Base-by-base conservation (phyloP, 257 asterid genomes). In the Gentiana dahurica region DNA sequence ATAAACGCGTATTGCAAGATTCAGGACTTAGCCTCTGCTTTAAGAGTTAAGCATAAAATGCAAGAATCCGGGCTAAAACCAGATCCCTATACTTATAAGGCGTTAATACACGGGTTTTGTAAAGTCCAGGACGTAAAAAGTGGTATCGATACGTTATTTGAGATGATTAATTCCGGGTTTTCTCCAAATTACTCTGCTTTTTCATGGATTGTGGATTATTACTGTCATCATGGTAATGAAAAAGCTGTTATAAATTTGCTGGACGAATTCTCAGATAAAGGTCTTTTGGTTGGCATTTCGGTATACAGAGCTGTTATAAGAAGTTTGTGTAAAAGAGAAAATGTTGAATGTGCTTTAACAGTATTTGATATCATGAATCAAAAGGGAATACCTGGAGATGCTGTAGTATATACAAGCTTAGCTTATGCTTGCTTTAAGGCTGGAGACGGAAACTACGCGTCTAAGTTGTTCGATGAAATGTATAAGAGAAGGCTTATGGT, bases 1-100 rank as follows among this genome's bases (percentile, higher is more conserved):
- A 85, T 91, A 43, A 91, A 87, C 72, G 89, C 89, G 44, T 87
- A 90, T 65, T 74, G 86, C 85, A 87, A 90, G 79, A 81, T 84
- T 4, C 87, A 94, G 46, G 98, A 91, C 62, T 81, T 79, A 89
- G 47, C 59, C 52, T 87, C 96, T 34, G 86, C 94, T 51, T 58
- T 81, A 71, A 85, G 68, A 67, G 84, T 87, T 59, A 73, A 75
- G 60, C 68, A 65, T 37, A 87, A 72, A 74, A 91, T 91, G 95
- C 41, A 79, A 71, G 92, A 81, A 73, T 84, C 78, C 49, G 96
- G 96, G 15, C 59, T 91, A 39, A 73, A 53, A 62, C 87, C 89
- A 2, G 96, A 91, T 68, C 66, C 77, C 59, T 87, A 80, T 58
- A 91, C 96, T 55, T 87, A 74, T 76, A 87, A 73, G 79, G 98